Conservation (phyloP, 768 basidiomycete genomes). For the Suillus subalutaceus region DNA sequence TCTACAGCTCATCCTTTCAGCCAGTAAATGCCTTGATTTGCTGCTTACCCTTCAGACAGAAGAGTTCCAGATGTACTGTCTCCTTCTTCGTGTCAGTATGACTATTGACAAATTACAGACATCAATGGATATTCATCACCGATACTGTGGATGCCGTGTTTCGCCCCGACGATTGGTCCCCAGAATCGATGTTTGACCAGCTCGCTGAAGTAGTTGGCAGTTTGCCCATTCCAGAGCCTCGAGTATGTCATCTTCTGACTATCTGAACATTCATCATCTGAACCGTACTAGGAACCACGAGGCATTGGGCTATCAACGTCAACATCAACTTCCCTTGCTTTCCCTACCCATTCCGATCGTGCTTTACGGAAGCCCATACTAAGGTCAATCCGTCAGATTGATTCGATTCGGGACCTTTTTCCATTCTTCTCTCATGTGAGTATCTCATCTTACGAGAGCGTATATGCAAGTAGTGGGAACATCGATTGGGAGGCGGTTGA, state of each 20-base stretch:
- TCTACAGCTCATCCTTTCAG: slow-evolving; percentile 79
- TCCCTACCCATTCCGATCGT: slow-evolving; percentile 40
- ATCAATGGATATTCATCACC: slow-evolving; percentile 99
- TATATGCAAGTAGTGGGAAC: slow-evolving; percentile 79
- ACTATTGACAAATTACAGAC: slow-evolving; percentile 44
- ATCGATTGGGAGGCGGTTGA: slow-evolving; percentile 94
- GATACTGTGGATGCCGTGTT: slow-evolving; percentile 97
- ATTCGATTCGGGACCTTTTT: slow-evolving; percentile 83
- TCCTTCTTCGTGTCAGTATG: background rate
- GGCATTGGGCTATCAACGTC: slow-evolving; percentile 25
- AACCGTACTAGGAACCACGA: slow-evolving; percentile 28
- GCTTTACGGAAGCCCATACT: slow-evolving; percentile 77
- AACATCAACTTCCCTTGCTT: slow-evolving; percentile 20
- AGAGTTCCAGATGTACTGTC: slow-evolving; percentile 91
- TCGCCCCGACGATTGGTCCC: slow-evolving; percentile 79
- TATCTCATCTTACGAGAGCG: slow-evolving; percentile 85
- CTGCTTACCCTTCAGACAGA: slow-evolving; percentile 93
- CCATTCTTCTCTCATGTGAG: slow-evolving; percentile 92
- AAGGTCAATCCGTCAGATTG: slow-evolving; percentile 67
- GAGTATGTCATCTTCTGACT: slow-evolving; percentile 18
- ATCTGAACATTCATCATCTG: background rate
- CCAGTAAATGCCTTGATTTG: slow-evolving; percentile 92
- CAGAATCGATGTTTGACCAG: slow-evolving; percentile 90
- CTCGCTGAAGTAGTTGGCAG: slow-evolving; percentile 81
- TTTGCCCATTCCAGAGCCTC: slow-evolving; percentile 52